These are phyloP conservation scores for Schizothecium vesticola DNA, from an alignment of 495 filamentous ascomycete genomes.

Conservation along the genomic window DNA sequence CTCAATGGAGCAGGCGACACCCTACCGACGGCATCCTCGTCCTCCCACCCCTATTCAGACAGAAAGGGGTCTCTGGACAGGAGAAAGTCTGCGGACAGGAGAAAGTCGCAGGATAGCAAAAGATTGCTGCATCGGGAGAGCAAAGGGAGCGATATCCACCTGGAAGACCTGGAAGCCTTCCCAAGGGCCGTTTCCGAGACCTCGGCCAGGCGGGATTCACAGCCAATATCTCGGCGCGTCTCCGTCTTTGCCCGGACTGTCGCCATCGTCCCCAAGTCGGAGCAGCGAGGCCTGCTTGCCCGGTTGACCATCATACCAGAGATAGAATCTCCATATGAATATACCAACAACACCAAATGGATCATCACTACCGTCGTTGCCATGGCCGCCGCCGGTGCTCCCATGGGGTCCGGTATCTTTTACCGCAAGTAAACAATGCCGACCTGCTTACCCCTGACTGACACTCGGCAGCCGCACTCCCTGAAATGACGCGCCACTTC, in stretches of 20 bases:
- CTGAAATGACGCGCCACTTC: conserved; percentile 60
- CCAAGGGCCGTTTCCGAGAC: background rate
- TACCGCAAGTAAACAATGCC: conserved; percentile 56
- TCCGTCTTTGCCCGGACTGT: conserved; percentile 35
- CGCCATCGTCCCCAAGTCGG: conserved; percentile 55
- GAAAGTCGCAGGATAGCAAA: background rate
- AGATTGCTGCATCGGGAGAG: background rate
- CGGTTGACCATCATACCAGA: conserved; percentile 75
- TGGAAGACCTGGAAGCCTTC: background rate
- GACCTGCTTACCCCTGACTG: background rate
- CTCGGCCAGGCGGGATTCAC: background rate
- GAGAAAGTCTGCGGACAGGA: background rate
- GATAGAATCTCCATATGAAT: conserved; percentile 68
- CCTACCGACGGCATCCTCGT: background rate
- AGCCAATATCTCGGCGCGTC: conserved; percentile 25
- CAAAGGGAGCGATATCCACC: background rate
- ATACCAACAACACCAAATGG: conserved; percentile 72
- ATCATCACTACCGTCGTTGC: conserved; percentile 76
- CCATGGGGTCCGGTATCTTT: conserved; percentile 81
- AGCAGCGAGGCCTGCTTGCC: conserved; percentile 72
- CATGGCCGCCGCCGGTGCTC: conserved; percentile 67
- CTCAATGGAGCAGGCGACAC: background rate
- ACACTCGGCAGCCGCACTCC: conserved; percentile 57
- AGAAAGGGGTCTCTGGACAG: background rate
- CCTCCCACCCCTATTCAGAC: background rate